phyloP scores from a whole-genome alignment of 768 basidiomycete species.

The Suillus occidentalis region DNA sequence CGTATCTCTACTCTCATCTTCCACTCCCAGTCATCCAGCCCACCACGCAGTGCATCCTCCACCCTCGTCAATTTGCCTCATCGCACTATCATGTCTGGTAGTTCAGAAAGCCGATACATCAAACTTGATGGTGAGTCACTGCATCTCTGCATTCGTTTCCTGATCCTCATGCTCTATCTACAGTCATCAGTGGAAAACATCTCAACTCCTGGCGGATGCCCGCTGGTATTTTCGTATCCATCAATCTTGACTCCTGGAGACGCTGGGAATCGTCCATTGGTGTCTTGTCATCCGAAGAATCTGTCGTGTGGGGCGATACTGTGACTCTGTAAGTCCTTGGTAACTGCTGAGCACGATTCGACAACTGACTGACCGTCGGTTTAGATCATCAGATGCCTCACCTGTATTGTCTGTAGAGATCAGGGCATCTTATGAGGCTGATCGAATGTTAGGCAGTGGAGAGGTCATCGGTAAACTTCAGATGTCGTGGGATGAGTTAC shows the following conservation, averaged over 20 bases:
- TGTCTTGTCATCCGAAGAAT: background rate
- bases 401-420: background rate
- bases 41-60: too few species aligned
- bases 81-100: too few species aligned
- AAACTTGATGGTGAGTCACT: too few species aligned
- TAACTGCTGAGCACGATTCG: background rate
- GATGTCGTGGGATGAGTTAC: background rate
- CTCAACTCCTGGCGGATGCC: background rate
- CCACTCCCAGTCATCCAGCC: too few species aligned
- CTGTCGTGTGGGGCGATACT: background rate
- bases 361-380: background rate
- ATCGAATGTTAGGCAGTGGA: background rate
- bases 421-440: background rate
- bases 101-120: too few species aligned
- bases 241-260: background rate
- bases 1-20: too few species aligned
- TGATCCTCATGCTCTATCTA: background rate
- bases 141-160: rapidly evolving
- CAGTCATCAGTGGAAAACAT: background rate
- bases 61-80: too few species aligned
- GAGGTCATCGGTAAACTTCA: background rate
- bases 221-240: background rate
- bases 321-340: background rate
- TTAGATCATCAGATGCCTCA: background rate
- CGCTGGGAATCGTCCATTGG: background rate